Base-by-base conservation (phyloP, 495 filamentous ascomycete genomes). In the Cercophora scortea region DNA sequence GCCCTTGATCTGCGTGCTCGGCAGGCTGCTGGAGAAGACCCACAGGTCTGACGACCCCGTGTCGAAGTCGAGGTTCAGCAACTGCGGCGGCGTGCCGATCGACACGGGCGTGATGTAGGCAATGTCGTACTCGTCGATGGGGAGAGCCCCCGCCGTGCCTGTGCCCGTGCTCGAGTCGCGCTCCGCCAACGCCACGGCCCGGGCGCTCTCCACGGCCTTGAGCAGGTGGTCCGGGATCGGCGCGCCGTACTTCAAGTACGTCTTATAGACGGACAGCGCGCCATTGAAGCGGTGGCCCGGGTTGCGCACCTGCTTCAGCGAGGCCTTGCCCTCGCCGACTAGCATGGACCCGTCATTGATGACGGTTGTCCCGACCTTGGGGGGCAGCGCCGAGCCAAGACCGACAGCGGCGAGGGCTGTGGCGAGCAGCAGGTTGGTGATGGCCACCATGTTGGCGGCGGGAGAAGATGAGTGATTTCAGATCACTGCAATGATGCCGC, bases 1-100 rank as follows among this genome's bases (percentile, higher is more conserved):
- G 34, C 84, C 70, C 10, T 56, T 40, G 41, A 66, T 47, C 51
- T 69, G 65, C 4, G 19, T 38, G 2, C 41, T 12, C 4, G 61
- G 55, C 2, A 61, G 59, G 47, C 61, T 59, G 40, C 55, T 67
- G 32, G 59, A 64, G 56, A 74, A 71, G 15, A 72, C 69, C 71
- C 71, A 89, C 73, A 91, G 80, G 69, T 91, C 87, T 19, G 86
- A 82, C 32, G 83, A 87, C 9, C 87, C 87, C 40, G 87, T 89
- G 62, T 91, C 87, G 59, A 89, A 79, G 63, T 89, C 84, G 52
- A 90, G 64, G 59, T 82, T 76, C 54, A 89, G 63, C 9, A 76
- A 82, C 47, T 82, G 79, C 12, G 73, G 71, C 0, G 71, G 71
- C 0, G 70, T 73, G 55, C 87, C 87, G 55, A 90, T 72, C 8